Percentiles rank a stretch among this genome's conserved stretches.
phyloP scores from a whole-genome alignment of 805 yeast genomes.

The Metschnikowia koreensis region DNA sequence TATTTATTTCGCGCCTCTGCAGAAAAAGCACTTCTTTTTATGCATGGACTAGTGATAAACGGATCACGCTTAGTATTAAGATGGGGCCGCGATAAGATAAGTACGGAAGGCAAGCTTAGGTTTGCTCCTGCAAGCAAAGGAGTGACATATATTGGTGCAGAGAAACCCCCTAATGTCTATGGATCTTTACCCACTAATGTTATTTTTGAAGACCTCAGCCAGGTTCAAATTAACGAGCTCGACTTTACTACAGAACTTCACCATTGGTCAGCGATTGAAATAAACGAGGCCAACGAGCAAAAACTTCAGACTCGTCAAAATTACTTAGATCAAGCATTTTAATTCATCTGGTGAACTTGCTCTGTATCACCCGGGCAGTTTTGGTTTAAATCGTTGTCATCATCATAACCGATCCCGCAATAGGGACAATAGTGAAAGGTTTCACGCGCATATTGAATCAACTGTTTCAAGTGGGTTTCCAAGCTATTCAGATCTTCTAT shows the following conservation, averaged over 20 bases:
- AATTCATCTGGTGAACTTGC: slow-evolving; percentile 2
- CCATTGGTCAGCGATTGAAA: slow-evolving; percentile 15
- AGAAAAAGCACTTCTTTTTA: slow-evolving; percentile 34
- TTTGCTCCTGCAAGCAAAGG: slow-evolving; percentile 10
- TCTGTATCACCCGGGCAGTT: slow-evolving; percentile 16
- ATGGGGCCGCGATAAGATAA: slow-evolving; percentile 31
- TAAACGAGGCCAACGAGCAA: slow-evolving; percentile 18
- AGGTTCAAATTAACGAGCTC: slow-evolving; percentile 12
- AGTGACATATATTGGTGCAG: slow-evolving; percentile 15
- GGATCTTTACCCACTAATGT: slow-evolving; percentile 18
- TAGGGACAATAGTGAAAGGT: slow-evolving; percentile 15
- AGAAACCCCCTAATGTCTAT: slow-evolving; percentile 21
- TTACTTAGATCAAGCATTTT: slow-evolving; percentile 13
- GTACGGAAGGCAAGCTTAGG: slow-evolving; percentile 3
- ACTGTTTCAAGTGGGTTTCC: slow-evolving; percentile 1
- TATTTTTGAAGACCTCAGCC: slow-evolving; percentile 21
- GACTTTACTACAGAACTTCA: slow-evolving; percentile 19
- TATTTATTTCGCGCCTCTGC: slow-evolving; percentile 35
- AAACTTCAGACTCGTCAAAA: background rate
- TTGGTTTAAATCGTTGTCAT: slow-evolving; percentile 7
- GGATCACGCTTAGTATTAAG: slow-evolving; percentile 28
- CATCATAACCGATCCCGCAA: slow-evolving; percentile 13
- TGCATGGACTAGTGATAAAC: slow-evolving; percentile 30
- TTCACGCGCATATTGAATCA: slow-evolving; percentile 9
- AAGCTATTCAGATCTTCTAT: background rate